Percentiles rank a stretch among this genome's conserved stretches.
Evolutionary conservation across 2,329 filamentous ascomycete species (phyloP).

Genomic region (Emergomyces africanus): DNA sequence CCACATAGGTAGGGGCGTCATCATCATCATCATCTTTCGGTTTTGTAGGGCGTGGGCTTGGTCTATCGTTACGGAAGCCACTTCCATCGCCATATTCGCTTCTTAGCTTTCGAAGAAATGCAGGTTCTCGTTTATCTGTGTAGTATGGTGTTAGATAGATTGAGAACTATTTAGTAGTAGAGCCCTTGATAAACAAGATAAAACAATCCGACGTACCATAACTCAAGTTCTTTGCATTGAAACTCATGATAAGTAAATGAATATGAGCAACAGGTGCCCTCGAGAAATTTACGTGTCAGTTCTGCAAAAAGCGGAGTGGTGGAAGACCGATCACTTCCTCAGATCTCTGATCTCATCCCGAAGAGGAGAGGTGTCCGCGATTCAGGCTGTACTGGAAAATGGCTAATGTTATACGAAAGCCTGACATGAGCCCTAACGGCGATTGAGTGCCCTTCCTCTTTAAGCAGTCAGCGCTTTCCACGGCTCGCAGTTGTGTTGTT

Average conservation of each 20-base stretch:
- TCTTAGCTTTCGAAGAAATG: conserved; percentile 31
- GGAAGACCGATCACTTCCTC: neutral
- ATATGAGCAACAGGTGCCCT: neutral
- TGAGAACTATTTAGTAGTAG: neutral
- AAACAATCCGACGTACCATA: conserved; percentile 31
- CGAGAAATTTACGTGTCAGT: neutral
- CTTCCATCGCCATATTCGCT: conserved; percentile 24
- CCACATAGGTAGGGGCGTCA: conserved; percentile 32
- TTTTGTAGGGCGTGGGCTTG: conserved; percentile 24
- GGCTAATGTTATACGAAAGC: neutral
- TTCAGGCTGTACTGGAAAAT: neutral
- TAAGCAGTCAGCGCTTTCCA: neutral
- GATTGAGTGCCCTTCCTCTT: neutral
- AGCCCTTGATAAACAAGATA: neutral
- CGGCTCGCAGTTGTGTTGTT: neutral
- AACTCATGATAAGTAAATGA: conserved; percentile 19
- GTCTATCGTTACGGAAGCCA: conserved; percentile 23
- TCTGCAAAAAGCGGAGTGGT: neutral
- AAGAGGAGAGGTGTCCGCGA: neutral
- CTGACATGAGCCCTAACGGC: neutral
- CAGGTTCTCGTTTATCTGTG: conserved; percentile 28
- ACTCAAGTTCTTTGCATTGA: conserved; percentile 31
- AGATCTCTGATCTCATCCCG: neutral
- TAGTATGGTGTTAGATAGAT: neutral
- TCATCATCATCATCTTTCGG: conserved; percentile 27